Evolutionary conservation across 2,329 filamentous ascomycete species (phyloP), one percentile per base, ranked within the genome.

Genomic region (Aspergillus tubingensis): DNA sequence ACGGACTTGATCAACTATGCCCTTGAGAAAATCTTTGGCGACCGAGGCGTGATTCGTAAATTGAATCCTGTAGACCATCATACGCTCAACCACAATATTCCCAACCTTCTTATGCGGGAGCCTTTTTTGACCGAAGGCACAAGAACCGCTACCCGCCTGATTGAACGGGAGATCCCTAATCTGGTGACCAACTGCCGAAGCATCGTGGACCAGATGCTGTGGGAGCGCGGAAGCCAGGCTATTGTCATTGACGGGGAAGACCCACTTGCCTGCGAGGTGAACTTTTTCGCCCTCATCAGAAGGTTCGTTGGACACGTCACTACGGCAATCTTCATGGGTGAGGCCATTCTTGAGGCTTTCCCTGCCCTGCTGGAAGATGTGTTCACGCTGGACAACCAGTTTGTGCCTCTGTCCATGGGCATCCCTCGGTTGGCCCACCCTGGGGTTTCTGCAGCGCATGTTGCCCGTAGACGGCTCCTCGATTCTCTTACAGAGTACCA

Each of bases 171-270:
- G 17, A 77, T 84, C 10, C 82, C 83, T 4, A 82, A 85, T 56
- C 71, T 90, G 36, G 80, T 88, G 41, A 86, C 85, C 0, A 88
- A 87, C 66, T 81, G 80, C 39, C 77, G 80, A 7, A 87, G 85
- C 17, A 75, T 81, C 2, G 84, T 89, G 23, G 87, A 90, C 67
- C 85, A 88, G 62, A 80, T 81, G 66, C 77, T 78, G 2, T 89
- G 87, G 87, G 87, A 90, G 69, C 81, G 85, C 36, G 75, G 72
- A n/a, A 80, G 77, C 17, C 72, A 79, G 8, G 76, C 83, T 1
- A 73, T 74, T 2, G 71, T 79, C 8, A 69, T 77, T 3, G 80
- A 82, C 15, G 65, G 75, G 2, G 71, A 73, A n/a, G 67, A 69
- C 36, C 62, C 70, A 15, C 72, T 76, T 27, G 77, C 82, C 56